These are phyloP conservation scores for Trichoderma koningii DNA, from an alignment of 2,329 filamentous ascomycete species.

Conservation along the genomic window DNA sequence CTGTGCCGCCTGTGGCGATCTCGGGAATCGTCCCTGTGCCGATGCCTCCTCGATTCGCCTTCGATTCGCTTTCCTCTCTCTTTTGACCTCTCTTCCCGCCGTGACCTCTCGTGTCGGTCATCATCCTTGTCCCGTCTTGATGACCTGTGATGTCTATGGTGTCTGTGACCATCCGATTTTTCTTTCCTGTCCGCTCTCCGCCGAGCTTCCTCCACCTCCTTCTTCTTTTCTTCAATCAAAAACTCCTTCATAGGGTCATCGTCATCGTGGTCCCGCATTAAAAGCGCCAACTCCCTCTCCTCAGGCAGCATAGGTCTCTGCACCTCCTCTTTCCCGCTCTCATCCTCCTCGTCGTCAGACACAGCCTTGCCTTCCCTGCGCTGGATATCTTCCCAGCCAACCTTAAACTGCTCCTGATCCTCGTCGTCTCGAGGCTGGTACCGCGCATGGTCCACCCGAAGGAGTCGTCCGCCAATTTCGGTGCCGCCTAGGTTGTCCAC, in stretches of 20 bases:
- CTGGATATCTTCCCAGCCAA: conserved; percentile 63
- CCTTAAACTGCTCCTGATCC: conserved; percentile 59
- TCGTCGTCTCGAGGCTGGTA: conserved; percentile 88
- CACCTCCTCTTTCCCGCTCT: conserved; percentile 46
- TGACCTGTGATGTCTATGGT: conserved; percentile 50
- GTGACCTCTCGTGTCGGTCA: conserved; percentile 40
- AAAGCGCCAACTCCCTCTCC: conserved; percentile 73
- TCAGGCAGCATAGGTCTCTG: conserved; percentile 71
- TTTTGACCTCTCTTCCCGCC: conserved; percentile 42
- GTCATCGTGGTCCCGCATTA: conserved; percentile 83
- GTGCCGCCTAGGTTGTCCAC: conserved; percentile 94
- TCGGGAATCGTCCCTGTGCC: conserved; percentile 36
- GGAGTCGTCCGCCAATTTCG: conserved; percentile 73
- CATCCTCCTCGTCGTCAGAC: conserved; percentile 50
- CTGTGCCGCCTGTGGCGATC: conserved; percentile 35
- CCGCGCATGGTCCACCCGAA: conserved; percentile 88
- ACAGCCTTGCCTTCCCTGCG: conserved; percentile 51
- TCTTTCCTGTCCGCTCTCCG: conserved; percentile 54
- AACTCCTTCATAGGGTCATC: conserved; percentile 98
- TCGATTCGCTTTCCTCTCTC: conserved; percentile 36
- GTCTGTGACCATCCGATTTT: conserved; percentile 50
- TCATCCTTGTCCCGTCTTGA: conserved; percentile 41
- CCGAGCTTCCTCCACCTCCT: conserved; percentile 73
- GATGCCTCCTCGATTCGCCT: conserved; percentile 37
- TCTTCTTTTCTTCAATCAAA: conserved; percentile 86